Percentiles rank a stretch among this genome's conserved stretches.
Conservation (phyloP, 495 filamentous ascomycete genomes). For the Hypomontagnella monticulosa region DNA sequence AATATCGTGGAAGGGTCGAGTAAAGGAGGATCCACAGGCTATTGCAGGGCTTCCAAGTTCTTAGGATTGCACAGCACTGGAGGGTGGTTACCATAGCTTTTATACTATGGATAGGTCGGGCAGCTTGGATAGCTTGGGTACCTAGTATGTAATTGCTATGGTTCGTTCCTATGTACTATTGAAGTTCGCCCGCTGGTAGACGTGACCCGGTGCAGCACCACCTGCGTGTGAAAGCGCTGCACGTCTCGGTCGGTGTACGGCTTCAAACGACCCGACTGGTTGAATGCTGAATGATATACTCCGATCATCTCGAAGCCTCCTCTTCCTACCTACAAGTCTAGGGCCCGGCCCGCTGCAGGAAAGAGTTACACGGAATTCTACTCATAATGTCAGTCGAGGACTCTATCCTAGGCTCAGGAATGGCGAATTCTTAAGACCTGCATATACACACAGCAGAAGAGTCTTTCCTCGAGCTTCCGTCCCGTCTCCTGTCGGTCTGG, state of each 20-base stretch:
- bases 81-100: too few species aligned
- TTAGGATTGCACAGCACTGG: too few species aligned
- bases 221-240: not conserved
- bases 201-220: not conserved
- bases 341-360: conserved; percentile 3
- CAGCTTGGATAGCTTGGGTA: too few species aligned
- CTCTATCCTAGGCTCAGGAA: not conserved
- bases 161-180: too few species aligned
- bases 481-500: too few species aligned
- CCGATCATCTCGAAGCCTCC: not conserved
- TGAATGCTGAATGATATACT: not conserved
- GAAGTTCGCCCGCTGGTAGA: not conserved
- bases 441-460: not conserved
- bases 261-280: conserved; percentile 12
- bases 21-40: too few species aligned
- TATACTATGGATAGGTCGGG: too few species aligned
- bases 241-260: not conserved
- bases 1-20: too few species aligned
- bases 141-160: too few species aligned
- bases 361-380: conserved; percentile 4
- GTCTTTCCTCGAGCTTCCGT: conserved; percentile 3
- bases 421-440: conserved; percentile 1
- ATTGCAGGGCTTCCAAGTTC: too few species aligned
- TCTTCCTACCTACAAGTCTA: not conserved
- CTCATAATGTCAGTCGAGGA: conserved; percentile 10